Conservation (phyloP, 2,329 filamentous ascomycete species). For the Fusarium irregulare region DNA sequence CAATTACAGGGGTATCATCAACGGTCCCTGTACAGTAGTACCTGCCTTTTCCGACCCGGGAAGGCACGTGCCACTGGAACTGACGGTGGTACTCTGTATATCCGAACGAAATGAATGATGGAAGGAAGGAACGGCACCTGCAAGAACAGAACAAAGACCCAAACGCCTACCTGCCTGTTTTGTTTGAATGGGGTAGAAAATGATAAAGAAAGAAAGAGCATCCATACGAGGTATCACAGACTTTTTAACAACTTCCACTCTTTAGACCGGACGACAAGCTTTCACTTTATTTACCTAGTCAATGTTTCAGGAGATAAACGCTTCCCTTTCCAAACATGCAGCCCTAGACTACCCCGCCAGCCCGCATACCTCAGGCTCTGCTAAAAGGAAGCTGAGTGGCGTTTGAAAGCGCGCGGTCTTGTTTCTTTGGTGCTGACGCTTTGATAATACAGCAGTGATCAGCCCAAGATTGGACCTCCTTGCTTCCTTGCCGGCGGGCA, state of each 20-base stretch:
- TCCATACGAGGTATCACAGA: neutral
- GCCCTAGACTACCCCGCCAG: slow-evolving; percentile 30
- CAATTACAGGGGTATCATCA: slow-evolving; percentile 32
- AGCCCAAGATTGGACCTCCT: slow-evolving; percentile 17
- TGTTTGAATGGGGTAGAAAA: neutral
- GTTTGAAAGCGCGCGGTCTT: slow-evolving; percentile 30
- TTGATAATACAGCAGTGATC: slow-evolving; percentile 23
- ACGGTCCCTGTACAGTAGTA: slow-evolving; percentile 29
- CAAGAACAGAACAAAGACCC: slow-evolving; percentile 21
- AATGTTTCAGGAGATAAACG: slow-evolving; percentile 34
- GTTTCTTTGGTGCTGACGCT: slow-evolving; percentile 6
- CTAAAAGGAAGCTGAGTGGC: slow-evolving; percentile 11
- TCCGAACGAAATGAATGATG: slow-evolving; percentile 5
- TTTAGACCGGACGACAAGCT: neutral
- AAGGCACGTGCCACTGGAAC: slow-evolving; percentile 35
- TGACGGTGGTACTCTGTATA: slow-evolving; percentile 9
- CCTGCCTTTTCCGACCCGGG: slow-evolving; percentile 32
- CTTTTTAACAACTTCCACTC: neutral
- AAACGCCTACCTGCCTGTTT: neutral
- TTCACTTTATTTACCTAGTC: neutral
- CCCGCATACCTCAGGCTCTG: slow-evolving; percentile 30
- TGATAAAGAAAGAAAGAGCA: slow-evolving; percentile 3
- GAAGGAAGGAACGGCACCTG: slow-evolving; percentile 13
- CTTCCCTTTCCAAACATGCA: slow-evolving; percentile 17
- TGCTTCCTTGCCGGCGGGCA: slow-evolving; percentile 15